Conservation (phyloP, 2,329 filamentous ascomycete species). For the Cryphonectria naterciae region DNA sequence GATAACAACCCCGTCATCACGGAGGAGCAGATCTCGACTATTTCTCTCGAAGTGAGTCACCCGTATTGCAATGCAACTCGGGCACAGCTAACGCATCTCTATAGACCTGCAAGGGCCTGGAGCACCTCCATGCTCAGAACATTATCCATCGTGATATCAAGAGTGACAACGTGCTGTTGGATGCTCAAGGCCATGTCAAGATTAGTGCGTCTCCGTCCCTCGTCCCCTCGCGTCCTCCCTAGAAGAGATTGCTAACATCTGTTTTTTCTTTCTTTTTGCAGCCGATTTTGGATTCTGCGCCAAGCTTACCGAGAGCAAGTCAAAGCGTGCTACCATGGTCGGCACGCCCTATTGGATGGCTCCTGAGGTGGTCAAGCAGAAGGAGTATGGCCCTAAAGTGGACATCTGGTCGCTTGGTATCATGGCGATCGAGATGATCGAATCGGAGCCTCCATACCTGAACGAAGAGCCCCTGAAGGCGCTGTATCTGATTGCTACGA, state of each 20-base stretch:
- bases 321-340: constrained; percentile 98
- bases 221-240: background rate
- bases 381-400: constrained; percentile 97
- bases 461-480: constrained; percentile 98
- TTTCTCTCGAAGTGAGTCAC: constrained; percentile 85
- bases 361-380: constrained; percentile 98
- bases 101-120: constrained; percentile 92
- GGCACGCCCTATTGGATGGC: constrained; percentile 99
- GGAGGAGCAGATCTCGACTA: constrained; percentile 96
- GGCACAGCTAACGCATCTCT: constrained; percentile 6
- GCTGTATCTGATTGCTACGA: constrained; percentile 95
- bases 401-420: constrained; percentile 99
- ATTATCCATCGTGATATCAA: constrained; percentile 99
- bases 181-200: constrained; percentile 94
- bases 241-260: constrained; percentile 39
- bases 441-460: constrained; percentile 95
- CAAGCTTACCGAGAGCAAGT: constrained; percentile 95
- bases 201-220: constrained; percentile 70
- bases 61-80: background rate
- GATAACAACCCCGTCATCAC: constrained; percentile 95
- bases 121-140: constrained; percentile 92
- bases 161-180: constrained; percentile 95
- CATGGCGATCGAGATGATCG: constrained; percentile 99
- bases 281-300: constrained; percentile 99
- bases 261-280: constrained; percentile 40